Conservation (phyloP, 2,329 filamentous ascomycete genomes). For the Simplicillium sp. region DNA sequence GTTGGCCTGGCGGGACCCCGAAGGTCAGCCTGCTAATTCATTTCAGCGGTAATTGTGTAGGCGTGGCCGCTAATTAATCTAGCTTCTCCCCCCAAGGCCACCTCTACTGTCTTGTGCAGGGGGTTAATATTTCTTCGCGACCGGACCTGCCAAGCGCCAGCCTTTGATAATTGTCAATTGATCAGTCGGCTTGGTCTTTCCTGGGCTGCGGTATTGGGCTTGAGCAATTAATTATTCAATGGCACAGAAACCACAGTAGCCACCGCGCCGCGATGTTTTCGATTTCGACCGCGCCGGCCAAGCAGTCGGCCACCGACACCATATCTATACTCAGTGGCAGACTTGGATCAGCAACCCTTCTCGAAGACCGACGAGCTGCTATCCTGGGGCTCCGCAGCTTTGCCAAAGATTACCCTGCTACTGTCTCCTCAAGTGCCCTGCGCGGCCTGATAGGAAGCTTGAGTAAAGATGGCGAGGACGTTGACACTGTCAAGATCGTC, state of each 20-base stretch:
- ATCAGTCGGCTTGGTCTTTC: no score
- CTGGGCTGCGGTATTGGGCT: no score
- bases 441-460: constrained; percentile 79
- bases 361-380: constrained; percentile 89
- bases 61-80: no score
- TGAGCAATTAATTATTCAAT: neutral
- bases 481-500: constrained; percentile 91
- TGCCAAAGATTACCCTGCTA: constrained; percentile 91
- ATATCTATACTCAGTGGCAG: constrained; percentile 85
- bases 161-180: no score
- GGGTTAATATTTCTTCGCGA: no score
- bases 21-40: no score
- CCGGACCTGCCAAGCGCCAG: no score
- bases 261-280: constrained; percentile 42
- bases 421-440: constrained; percentile 87
- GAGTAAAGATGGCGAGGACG: constrained; percentile 82
- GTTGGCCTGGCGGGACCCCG: no score
- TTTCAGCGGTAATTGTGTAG: no score
- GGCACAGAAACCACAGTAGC: constrained; percentile 1
- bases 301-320: constrained; percentile 92
- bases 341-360: constrained; percentile 77
- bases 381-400: constrained; percentile 92
- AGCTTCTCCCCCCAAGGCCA: no score
- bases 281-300: constrained; percentile 67
- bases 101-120: no score